Percentiles rank a stretch among this genome's conserved stretches.
These are phyloP conservation scores for Diaporthe longicolla DNA, from an alignment of 2,329 filamentous ascomycete genomes.

Conservation along the genomic window DNA sequence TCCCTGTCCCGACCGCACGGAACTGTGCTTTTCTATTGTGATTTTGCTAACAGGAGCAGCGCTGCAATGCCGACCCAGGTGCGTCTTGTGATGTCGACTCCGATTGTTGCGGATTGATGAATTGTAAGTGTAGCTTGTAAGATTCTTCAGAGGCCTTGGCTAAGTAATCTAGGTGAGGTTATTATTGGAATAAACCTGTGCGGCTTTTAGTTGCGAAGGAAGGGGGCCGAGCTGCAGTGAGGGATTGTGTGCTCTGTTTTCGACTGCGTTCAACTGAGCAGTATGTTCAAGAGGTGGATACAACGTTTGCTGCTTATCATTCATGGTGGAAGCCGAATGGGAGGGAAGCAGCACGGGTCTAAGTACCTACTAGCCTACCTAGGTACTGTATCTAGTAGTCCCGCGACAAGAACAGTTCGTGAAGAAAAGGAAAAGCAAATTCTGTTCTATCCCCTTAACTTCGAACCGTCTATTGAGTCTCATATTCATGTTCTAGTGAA, in stretches of 20 bases:
- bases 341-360: background rate
- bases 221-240: background rate
- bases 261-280: too few relatives aligned
- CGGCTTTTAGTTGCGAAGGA: background rate
- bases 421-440: background rate
- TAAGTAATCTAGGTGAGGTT: background rate
- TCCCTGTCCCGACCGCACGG: background rate
- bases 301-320: background rate
- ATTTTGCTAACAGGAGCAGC: background rate
- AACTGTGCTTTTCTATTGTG: too few relatives aligned
- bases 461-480: background rate
- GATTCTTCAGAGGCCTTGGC: background rate
- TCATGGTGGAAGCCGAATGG: background rate
- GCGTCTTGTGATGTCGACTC: background rate
- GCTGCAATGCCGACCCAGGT: background rate
- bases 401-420: background rate
- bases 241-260: background rate
- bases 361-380: too few relatives aligned
- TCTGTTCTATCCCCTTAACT: background rate
- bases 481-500: background rate
- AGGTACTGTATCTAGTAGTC: background rate
- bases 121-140: background rate
- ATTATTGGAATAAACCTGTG: conserved; percentile 4
- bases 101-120: background rate
- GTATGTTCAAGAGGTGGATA: background rate